Conservation (phyloP, 345 rosid genomes). For the Arabidopsis arenosa region DNA sequence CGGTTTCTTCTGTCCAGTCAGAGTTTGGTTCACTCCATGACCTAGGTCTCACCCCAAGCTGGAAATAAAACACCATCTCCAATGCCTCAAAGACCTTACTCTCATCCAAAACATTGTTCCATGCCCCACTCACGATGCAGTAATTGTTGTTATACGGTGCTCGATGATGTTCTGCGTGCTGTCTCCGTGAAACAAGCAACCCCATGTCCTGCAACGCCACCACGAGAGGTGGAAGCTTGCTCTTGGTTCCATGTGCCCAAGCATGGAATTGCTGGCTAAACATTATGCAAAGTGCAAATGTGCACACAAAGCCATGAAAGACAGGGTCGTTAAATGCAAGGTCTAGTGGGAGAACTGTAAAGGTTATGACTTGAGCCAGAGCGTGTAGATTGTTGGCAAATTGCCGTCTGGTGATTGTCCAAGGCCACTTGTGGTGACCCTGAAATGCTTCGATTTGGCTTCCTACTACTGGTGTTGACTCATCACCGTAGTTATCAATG, state of each 20-base stretch:
- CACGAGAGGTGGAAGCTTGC: constrained; percentile 72
- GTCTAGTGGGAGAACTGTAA: constrained; percentile 67
- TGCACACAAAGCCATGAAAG: constrained; percentile 59
- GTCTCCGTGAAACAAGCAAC: constrained; percentile 66
- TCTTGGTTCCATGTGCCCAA: constrained; percentile 95
- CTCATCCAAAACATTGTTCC: constrained; percentile 74
- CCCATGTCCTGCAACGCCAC: constrained; percentile 75
- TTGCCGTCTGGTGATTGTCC: constrained; percentile 83
- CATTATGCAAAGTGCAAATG: constrained; percentile 75
- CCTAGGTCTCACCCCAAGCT: constrained; percentile 67
- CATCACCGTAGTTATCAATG: constrained; percentile 84
- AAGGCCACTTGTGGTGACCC: constrained; percentile 94
- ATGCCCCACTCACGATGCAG: constrained; percentile 86
- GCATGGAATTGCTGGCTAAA: constrained; percentile 94
- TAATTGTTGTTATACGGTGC: constrained; percentile 84
- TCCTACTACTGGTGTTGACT: constrained; percentile 71
- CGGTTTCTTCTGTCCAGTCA: constrained; percentile 67
- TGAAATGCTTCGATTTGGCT: constrained; percentile 85
- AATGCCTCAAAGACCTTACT: constrained; percentile 67
- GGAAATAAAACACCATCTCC: constrained; percentile 73
- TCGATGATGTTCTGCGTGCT: constrained; percentile 79
- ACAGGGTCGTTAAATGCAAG: constrained; percentile 55
- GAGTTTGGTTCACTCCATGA: constrained; percentile 82
- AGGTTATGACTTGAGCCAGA: constrained; percentile 61
- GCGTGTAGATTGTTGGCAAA: constrained; percentile 90